Evolutionary conservation across 495 filamentous ascomycete genomes (phyloP).

Genomic region (Rostrohypoxylon terebratum): DNA sequence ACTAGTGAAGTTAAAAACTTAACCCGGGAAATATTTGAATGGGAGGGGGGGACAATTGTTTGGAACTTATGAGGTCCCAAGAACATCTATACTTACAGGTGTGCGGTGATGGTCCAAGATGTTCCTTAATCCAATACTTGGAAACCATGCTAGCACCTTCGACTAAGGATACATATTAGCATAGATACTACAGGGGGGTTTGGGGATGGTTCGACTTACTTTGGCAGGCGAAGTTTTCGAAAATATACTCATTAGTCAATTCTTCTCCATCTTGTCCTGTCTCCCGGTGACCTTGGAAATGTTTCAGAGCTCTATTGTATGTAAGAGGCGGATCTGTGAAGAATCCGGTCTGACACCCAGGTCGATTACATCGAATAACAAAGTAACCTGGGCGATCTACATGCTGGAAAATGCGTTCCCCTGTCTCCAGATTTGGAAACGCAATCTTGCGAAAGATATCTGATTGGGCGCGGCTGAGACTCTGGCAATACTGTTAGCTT

Average conservation of each 20-base stretch:
- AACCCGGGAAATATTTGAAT: background rate
- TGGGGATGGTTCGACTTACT: conserved; percentile 20
- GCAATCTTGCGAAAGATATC: conserved; percentile 43
- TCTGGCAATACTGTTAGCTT: conserved; percentile 17
- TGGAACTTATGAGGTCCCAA: background rate
- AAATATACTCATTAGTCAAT: conserved; percentile 48
- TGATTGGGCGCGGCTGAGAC: conserved; percentile 18
- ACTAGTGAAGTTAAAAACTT: conserved; percentile 20
- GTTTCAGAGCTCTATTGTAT: conserved; percentile 47
- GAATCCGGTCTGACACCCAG: conserved; percentile 34
- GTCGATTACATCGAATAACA: conserved; percentile 46
- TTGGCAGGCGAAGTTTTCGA: conserved; percentile 46
- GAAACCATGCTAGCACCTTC: conserved; percentile 45
- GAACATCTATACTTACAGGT: conserved; percentile 40
- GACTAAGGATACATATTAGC: conserved; percentile 35
- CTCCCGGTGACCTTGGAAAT: conserved; percentile 44
- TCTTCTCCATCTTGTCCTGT: conserved; percentile 29
- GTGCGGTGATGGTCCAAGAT: conserved; percentile 44
- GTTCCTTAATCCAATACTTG: conserved; percentile 50
- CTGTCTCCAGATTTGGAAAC: conserved; percentile 41
- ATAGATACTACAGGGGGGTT: background rate
- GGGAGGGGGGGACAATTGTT: background rate
- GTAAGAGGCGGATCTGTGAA: conserved; percentile 47
- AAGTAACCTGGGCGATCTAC: conserved; percentile 44
- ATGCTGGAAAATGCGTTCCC: conserved; percentile 48